phyloP scores from a whole-genome alignment of 2,329 filamentous ascomycete species.

The Ceratocystis harringtonii region DNA sequence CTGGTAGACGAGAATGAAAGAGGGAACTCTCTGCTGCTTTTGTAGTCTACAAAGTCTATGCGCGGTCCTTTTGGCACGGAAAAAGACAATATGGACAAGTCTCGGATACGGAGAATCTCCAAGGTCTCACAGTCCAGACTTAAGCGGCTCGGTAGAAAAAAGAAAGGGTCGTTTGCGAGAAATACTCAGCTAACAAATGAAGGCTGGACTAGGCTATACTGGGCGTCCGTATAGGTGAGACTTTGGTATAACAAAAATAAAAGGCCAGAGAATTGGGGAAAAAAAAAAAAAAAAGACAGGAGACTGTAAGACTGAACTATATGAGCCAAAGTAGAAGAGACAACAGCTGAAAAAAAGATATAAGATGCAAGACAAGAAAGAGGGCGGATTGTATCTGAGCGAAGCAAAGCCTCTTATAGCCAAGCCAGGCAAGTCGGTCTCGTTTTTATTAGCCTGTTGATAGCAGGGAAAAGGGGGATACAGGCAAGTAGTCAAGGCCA shows the following conservation, averaged over 20 bases:
- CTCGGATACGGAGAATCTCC: slow-evolving; percentile 2
- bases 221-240: not conserved
- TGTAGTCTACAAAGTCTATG: not conserved
- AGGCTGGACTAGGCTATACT: not conserved
- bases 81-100: not conserved
- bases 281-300: not conserved
- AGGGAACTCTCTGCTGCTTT: not conserved
- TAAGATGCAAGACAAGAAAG: not conserved
- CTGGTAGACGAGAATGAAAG: not conserved
- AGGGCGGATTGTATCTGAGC: not conserved
- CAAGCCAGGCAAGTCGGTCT: not conserved
- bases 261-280: not conserved
- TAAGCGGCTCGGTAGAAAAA: not conserved
- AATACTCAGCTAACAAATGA: not conserved
- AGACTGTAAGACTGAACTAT: not conserved
- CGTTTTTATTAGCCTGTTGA: not conserved
- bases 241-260: not conserved
- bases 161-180: not conserved
- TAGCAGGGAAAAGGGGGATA: not conserved
- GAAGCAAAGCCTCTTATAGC: not conserved
- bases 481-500: not conserved
- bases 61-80: not conserved
- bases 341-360: not conserved
- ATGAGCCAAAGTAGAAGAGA: not conserved
- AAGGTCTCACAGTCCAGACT: not conserved